These are phyloP conservation scores for Apiospora sp. DNA, from an alignment of 2,329 filamentous ascomycete genomes.

Conservation along the genomic window DNA sequence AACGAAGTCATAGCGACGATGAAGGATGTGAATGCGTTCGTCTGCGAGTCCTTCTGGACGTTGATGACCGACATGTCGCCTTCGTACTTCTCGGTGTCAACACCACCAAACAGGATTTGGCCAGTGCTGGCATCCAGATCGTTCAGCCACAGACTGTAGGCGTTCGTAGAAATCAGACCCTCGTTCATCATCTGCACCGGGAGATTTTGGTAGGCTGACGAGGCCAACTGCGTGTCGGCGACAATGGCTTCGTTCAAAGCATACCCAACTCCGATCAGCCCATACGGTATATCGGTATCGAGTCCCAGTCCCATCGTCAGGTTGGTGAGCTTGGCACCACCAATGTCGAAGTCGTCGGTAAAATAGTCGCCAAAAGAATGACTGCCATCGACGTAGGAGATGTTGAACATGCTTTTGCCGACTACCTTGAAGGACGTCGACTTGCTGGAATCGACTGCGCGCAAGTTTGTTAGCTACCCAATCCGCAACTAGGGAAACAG, in stretches of 20 bases:
- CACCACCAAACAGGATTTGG: conserved; percentile 80
- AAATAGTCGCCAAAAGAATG: conserved; percentile 66
- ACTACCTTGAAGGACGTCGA: conserved; percentile 58
- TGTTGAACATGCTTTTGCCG: conserved; percentile 57
- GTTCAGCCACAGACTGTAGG: conserved; percentile 76
- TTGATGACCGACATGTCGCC: conserved; percentile 69
- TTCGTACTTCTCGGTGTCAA: conserved; percentile 77
- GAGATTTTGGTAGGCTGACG: conserved; percentile 61
- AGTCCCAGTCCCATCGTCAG: conserved; percentile 66
- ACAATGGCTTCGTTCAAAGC: conserved; percentile 60
- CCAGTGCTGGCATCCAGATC: conserved; percentile 68
- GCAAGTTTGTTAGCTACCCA: neutral
- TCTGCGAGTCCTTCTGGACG: conserved; percentile 57
- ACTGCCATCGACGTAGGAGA: conserved; percentile 69
- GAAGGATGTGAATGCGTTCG: conserved; percentile 53
- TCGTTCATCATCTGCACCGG: conserved; percentile 70
- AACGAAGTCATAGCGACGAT: conserved; percentile 57
- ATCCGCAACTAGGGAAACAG: conserved; percentile 23
- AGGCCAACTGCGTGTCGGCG: conserved; percentile 35
- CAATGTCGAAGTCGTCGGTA: conserved; percentile 63
- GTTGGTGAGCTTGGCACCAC: conserved; percentile 57
- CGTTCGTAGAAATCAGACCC: conserved; percentile 69
- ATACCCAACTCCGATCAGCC: conserved; percentile 69
- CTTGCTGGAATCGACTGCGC: conserved; percentile 51
- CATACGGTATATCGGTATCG: conserved; percentile 62